Conservation (phyloP, 1,139 yeast genomes). For the Insectozyma bohioensis region DNA sequence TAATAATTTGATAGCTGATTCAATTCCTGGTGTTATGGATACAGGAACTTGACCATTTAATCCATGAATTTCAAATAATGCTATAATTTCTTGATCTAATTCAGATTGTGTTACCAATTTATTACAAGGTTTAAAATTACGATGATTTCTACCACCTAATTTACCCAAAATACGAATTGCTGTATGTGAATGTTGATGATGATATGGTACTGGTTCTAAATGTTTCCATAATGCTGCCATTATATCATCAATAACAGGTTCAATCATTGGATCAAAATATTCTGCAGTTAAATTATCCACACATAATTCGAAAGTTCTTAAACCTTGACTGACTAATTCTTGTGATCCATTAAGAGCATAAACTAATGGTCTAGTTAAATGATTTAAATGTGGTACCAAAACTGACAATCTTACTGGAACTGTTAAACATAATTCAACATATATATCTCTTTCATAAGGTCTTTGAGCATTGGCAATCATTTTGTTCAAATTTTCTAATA, state of each 20-base stretch:
- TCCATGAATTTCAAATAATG: conserved; percentile 71
- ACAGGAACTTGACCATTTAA: conserved; percentile 60
- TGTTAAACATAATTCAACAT: conserved; percentile 90
- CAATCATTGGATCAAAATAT: conserved; percentile 94
- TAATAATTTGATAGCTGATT: conserved; percentile 65
- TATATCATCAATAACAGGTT: conserved; percentile 91
- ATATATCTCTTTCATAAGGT: conserved; percentile 89
- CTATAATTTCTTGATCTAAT: conserved; percentile 67
- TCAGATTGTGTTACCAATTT: conserved; percentile 58
- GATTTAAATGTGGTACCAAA: conserved; percentile 86
- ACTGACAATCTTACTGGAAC: conserved; percentile 94
- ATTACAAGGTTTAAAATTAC: conserved; percentile 72
- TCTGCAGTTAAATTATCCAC: conserved; percentile 96
- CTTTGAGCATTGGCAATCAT: conserved; percentile 80
- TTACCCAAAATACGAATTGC: conserved; percentile 92
- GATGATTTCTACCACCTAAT: conserved; percentile 92
- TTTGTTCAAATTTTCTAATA: conserved; percentile 81
- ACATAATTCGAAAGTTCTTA: conserved; percentile 91
- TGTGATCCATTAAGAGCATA: conserved; percentile 88
- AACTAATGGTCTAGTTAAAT: conserved; percentile 86
- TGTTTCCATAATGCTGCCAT: conserved; percentile 93
- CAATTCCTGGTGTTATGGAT: conserved; percentile 79
- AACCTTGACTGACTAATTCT: conserved; percentile 90
- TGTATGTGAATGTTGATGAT: conserved; percentile 91
- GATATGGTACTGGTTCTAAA: conserved; percentile 87